Percentiles rank a stretch among this genome's conserved stretches.
Evolutionary conservation across 805 yeast genomes (phyloP).

Genomic region (Cyberlindnera meyerae): DNA sequence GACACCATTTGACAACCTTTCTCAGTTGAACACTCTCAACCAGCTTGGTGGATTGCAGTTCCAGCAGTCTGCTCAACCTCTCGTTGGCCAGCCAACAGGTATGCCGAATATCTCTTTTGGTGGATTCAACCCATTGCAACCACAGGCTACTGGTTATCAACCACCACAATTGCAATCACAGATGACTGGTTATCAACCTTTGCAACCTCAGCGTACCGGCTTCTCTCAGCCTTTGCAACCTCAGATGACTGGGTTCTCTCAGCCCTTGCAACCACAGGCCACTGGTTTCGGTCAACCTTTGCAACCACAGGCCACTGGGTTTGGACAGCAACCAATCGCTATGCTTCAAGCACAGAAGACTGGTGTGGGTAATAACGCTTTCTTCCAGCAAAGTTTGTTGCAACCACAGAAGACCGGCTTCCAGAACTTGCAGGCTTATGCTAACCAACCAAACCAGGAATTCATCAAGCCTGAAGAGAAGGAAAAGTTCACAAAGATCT

Average conservation of each 20-base stretch:
- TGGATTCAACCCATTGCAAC: slow-evolving; percentile 25
- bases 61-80: slow-evolving; percentile 22
- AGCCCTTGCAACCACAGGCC: slow-evolving; percentile 44
- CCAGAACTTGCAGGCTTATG: slow-evolving; percentile 25
- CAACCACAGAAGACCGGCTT: slow-evolving; percentile 28
- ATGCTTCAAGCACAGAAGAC: slow-evolving; percentile 63
- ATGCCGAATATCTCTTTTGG: slow-evolving; percentile 19
- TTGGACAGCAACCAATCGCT: slow-evolving; percentile 22
- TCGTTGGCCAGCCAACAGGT: slow-evolving; percentile 19
- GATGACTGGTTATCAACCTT: slow-evolving; percentile 30
- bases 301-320: slow-evolving; percentile 31
- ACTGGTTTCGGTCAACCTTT: slow-evolving; percentile 24
- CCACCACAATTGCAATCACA: slow-evolving; percentile 33
- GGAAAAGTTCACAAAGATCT: slow-evolving; percentile 77
- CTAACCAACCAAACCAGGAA: slow-evolving; percentile 39
- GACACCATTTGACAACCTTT: slow-evolving; percentile 39
- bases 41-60: slow-evolving; percentile 32
- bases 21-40: slow-evolving; percentile 28
- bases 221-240: slow-evolving; percentile 29
- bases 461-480: slow-evolving; percentile 87
- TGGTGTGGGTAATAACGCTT: slow-evolving; percentile 41
- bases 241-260: slow-evolving; percentile 33
- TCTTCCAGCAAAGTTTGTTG: slow-evolving; percentile 31
- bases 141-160: slow-evolving; percentile 25
- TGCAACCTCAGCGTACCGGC: slow-evolving; percentile 29